Conservation (phyloP, 768 basidiomycete genomes). For the Podaxis rugospora region DNA sequence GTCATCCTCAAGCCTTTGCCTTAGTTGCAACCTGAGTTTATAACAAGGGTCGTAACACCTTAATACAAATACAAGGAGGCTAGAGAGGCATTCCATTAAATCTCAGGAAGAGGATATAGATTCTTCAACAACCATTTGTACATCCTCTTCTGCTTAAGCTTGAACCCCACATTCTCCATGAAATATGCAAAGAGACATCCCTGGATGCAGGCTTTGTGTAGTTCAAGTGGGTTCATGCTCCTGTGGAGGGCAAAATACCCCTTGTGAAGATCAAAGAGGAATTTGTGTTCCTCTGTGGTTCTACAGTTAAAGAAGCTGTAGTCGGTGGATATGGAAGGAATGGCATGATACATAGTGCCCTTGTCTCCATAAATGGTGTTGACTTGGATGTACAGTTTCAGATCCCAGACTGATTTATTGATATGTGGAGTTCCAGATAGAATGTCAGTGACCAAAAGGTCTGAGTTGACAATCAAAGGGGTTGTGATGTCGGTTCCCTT, state of each 20-base stretch:
- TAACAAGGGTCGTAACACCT: no score
- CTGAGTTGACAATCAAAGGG: no score
- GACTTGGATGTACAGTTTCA: constrained; percentile 25
- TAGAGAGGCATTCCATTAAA: not conserved
- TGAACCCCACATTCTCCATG: constrained; percentile 7
- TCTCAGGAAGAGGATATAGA: constrained; percentile 19
- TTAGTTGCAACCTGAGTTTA: no score
- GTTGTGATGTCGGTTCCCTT: constrained; percentile 14
- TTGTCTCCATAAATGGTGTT: constrained; percentile 8
- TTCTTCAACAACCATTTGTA: constrained; percentile 27
- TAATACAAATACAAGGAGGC: not conserved
- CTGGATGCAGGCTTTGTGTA: constrained; percentile 30
- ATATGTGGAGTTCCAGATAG: constrained; percentile 15
- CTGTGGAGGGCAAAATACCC: constrained; percentile 20
- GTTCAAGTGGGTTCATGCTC: constrained; percentile 23
- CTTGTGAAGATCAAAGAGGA: constrained; percentile 28
- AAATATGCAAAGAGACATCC: constrained; percentile 28
- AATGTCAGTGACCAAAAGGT: constrained; percentile 19
- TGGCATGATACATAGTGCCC: not conserved
- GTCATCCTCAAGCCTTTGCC: no score
- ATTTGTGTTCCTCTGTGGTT: constrained; percentile 18
- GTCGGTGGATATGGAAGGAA: constrained; percentile 19
- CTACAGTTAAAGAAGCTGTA: constrained; percentile 34
- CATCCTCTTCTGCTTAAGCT: constrained; percentile 21
- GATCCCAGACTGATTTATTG: constrained; percentile 30